Evolutionary conservation across 768 basidiomycete genomes (phyloP).

Genomic region (Rhizopogon vesiculosus): DNA sequence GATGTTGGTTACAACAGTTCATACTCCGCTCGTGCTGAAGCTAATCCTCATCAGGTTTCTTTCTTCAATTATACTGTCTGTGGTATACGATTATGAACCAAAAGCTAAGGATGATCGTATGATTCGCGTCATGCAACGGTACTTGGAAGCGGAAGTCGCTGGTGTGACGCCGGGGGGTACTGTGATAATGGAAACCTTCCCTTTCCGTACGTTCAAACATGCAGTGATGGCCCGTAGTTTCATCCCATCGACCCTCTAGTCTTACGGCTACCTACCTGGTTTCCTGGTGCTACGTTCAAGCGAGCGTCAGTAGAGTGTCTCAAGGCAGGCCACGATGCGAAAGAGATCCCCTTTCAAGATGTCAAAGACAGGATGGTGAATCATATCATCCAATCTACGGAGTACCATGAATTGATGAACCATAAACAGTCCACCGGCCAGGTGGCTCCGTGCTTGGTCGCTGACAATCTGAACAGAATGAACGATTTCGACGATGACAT

Average conservation of each 20-base stretch:
- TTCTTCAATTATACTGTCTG: constrained; percentile 21
- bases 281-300: constrained; percentile 35
- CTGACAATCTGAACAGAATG: too few species aligned
- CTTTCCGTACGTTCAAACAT: constrained; percentile 8
- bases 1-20: too few species aligned
- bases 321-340: neutral
- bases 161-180: constrained; percentile 3
- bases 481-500: too few species aligned
- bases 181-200: constrained; percentile 4
- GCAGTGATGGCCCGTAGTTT: too few species aligned
- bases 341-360: constrained; percentile 18
- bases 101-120: constrained; percentile 5
- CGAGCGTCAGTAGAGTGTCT: constrained; percentile 16
- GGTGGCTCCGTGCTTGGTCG: too few species aligned
- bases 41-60: constrained; percentile 17
- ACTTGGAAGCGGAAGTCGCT: neutral
- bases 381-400: neutral
- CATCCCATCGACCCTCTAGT: neutral
- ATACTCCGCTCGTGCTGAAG: too few species aligned
- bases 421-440: too few species aligned
- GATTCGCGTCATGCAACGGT: constrained; percentile 5
- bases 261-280: constrained; percentile 22
- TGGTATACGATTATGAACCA: constrained; percentile 13
- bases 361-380: constrained; percentile 24
- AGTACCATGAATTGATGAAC: too few species aligned